Conservation (phyloP, 2,329 filamentous ascomycete genomes). For the Thelonectria discophora region DNA sequence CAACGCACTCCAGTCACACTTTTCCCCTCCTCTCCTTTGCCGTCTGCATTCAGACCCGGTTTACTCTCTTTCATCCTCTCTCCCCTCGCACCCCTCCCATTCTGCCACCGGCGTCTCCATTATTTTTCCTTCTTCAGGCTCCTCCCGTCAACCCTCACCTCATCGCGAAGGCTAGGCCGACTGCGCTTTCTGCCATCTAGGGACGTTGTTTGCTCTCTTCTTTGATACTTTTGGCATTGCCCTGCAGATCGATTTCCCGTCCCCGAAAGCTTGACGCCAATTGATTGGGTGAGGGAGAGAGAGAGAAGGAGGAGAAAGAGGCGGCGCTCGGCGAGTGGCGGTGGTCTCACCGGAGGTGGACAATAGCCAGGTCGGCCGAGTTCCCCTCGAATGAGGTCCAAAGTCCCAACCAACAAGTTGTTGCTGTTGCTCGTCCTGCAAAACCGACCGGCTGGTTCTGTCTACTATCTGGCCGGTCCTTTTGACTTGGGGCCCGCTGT, state of each 20-base stretch:
- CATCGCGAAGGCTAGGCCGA: background rate
- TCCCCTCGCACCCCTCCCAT: constrained; percentile 13
- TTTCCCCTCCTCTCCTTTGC: background rate
- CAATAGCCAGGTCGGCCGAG: constrained; percentile 12
- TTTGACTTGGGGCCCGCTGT: background rate
- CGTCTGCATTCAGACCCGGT: background rate
- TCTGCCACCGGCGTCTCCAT: constrained; percentile 5
- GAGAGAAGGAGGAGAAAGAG: constrained; percentile 15
- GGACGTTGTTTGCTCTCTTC: constrained; percentile 2
- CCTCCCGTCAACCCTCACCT: background rate
- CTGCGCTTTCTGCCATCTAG: constrained; percentile 1
- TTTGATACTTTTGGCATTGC: background rate
- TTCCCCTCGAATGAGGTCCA: constrained; percentile 8
- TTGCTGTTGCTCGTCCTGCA: constrained; percentile 20
- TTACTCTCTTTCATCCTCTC: constrained; percentile 18
- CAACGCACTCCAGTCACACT: constrained; percentile 1
- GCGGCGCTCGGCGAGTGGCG: constrained; percentile 25
- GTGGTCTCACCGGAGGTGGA: constrained; percentile 8
- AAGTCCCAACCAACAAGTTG: constrained; percentile 27
- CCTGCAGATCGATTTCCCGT: constrained; percentile 8
- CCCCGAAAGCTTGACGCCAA: constrained; percentile 12
- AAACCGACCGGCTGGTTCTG: constrained; percentile 2
- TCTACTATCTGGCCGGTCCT: constrained; percentile 3
- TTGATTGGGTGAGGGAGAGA: background rate
- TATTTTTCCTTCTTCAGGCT: background rate